Percentiles rank a stretch among this genome's conserved stretches.
These are phyloP conservation scores for Trifolium repens DNA, from an alignment of 306 rosid species.

Conservation along the genomic window DNA sequence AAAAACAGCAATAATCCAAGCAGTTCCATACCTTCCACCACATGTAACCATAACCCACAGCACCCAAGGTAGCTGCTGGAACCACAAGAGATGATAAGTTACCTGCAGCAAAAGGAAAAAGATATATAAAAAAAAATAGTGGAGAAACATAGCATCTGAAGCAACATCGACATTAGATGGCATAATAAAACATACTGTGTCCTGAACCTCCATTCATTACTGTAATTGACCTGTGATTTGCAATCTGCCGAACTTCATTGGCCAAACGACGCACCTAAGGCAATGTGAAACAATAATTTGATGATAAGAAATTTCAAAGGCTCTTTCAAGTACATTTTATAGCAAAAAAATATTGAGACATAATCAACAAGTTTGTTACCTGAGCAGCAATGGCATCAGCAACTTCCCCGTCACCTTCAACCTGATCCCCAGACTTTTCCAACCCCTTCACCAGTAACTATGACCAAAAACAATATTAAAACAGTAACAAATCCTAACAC, in stretches of 20 bases:
- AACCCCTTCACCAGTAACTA: constrained; percentile 74
- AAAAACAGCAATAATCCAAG: constrained; percentile 4
- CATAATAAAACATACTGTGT: constrained; percentile 43
- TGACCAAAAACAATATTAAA: constrained; percentile 8
- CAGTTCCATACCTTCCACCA: constrained; percentile 81
- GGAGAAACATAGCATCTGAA: constrained; percentile 21
- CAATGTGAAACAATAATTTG: constrained; percentile 29
- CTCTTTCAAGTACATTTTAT: not conserved
- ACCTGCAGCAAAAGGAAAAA: constrained; percentile 54
- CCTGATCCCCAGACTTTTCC: constrained; percentile 71
- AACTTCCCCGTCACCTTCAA: constrained; percentile 64
- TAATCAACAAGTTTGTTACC: constrained; percentile 50
- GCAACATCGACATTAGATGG: constrained; percentile 6
- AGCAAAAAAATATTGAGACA: constrained; percentile 11
- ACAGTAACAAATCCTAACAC: constrained; percentile 9
- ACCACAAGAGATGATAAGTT: constrained; percentile 66
- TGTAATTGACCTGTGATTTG: constrained; percentile 52
- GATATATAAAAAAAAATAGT: not conserved
- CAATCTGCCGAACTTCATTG: constrained; percentile 61
- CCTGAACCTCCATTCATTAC: constrained; percentile 72
- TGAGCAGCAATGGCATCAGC: constrained; percentile 77
- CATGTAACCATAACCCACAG: constrained; percentile 92
- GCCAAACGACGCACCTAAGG: constrained; percentile 79
- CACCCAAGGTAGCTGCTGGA: constrained; percentile 89
- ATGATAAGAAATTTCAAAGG: constrained; percentile 7